These are phyloP conservation scores for Arabidopsis thaliana DNA, from an alignment of 345 rosid genomes.

Conservation along the genomic window TAIR10.1 NC_003076.8:9456001-9456500, in stretches of 20 bases:
- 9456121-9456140: conserved; percentile 93
- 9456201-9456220: conserved; percentile 99
- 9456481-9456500: conserved; percentile 77
- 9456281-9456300: conserved; percentile 69
- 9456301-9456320: conserved; percentile 98
- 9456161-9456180: conserved; percentile 72
- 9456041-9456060: conserved; percentile 79
- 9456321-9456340: conserved; percentile 88
- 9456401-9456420: background rate
- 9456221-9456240: conserved; percentile 97
- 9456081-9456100: conserved; percentile 93
- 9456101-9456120: conserved; percentile 99
- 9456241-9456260: conserved; percentile 99
- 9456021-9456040: conserved; percentile 94
- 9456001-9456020: conserved; percentile 99
- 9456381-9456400: background rate
- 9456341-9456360: conserved; percentile 98
- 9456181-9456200: conserved; percentile 88
- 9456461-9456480: conserved; percentile 94
- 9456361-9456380: conserved; percentile 55
- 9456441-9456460: conserved; percentile 89
- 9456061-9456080: conserved; percentile 90
- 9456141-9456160: conserved; percentile 72
- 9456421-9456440: background rate
- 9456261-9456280: conserved; percentile 93